Evolutionary conservation across 129 eudicot species (phyloP), one percentile per base, ranked within the genome.

Genomic region (Sambucus nigra): DNA sequence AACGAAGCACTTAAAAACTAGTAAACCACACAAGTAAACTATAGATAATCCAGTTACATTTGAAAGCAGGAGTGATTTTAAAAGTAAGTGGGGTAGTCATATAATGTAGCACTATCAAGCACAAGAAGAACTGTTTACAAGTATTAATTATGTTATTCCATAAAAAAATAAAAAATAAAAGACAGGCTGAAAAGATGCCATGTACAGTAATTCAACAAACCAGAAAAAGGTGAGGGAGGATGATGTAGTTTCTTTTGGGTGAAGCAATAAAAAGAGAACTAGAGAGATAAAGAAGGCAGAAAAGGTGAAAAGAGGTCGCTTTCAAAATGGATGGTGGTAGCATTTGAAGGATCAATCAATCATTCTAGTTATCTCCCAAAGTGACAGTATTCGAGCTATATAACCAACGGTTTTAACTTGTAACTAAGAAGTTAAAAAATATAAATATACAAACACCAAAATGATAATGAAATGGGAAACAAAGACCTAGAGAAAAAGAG

Each of bases 261-360:
- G 77, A 70, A 76, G 70, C 67, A 76, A 74, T 46, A 45, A 56
- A 74, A 57, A 51, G 21, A 59, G 55, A 47, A 56, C 47, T 59
- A 47, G 59, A 53, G 54, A 51, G 57, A 14, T 13, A 1, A 31
- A 64, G 57, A 64, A 26, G 26, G n/a, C 7, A 27, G 25, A 64
- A 41, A 41, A 65, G 63, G 15, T 56, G 67, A 51, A 47, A 53
- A 53, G 59, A 59, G 46, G 76, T 76, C 82, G 44, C 54, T 76
- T 70, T 70, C 82, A 27, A 8, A 61, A 23, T 19, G 46, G 66
- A 54, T 57, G 40, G 42, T 45, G 66, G 55, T 50, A 41, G 51
- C 14, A 25, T 25, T 25, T 53, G 53, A 20, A 50, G 72, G 60
- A 68, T 74, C 71, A 57, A 66, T 54, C 29, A n/a, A 31, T 31